Evolutionary conservation across 345 rosid species (phyloP), one percentile per base, ranked within the genome.

Genomic region (Corchorus capsularis): DNA sequence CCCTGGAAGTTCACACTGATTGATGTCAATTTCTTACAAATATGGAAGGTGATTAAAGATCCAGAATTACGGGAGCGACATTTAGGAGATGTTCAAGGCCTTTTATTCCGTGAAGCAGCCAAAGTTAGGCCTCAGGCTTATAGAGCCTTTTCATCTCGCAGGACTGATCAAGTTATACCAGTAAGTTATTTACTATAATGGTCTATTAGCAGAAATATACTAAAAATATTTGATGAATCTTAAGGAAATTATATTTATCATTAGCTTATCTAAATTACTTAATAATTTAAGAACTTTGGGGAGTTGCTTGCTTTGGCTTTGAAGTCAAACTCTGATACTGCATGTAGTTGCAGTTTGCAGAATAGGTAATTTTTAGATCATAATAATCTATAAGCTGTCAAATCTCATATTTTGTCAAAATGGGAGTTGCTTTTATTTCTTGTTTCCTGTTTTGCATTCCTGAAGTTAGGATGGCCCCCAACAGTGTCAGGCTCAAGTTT

Each of bases 51-150:
- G 47, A 75, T 84, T 56, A 75, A 88, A 78, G 92, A 94, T 80
- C 82, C 79, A 46, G 89, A 80, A 19, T 79, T 93, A 5, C 71
- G 97, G 63, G 98, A 94, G 62, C 89, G 97, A 66, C 88, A 93
- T 83, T 78, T 90, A 64, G 98, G 98, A 27, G 93, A 89, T 78
- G 90, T 94, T 87, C 97, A 93, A 82, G 98, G 97, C 54, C 85
- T 85, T 80, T 79, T 82, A 22, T 77, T 85, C 61, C 85, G 74
- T 73, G 92, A 91, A 79, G 94, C 93, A 75, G 83, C 90, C 2
- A 76, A 77, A 79, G 27, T 82, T 54, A 50, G 79, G 32, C 86
- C 94, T 1, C 52, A 79, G 74, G 92, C 97, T 72, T 87, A 88
- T 79, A 74, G 84, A 74, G 93, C 97, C 72, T 82, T 89, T 79